Conservation (phyloP, 164 flowering plant species). For the Kingdonia uniflora region DNA sequence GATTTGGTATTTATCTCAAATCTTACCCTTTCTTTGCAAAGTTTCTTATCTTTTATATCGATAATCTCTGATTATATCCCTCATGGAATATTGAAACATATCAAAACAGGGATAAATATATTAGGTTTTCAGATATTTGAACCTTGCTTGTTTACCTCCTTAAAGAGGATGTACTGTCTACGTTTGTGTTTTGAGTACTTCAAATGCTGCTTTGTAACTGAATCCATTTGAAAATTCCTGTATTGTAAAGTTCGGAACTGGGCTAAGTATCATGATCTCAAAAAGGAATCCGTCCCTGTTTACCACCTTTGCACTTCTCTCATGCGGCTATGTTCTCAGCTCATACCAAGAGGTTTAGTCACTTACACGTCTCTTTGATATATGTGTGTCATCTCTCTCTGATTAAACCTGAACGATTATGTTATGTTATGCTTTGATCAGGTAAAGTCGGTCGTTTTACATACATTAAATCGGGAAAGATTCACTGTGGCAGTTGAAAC, state of each 20-base stretch:
- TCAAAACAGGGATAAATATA: too few species aligned
- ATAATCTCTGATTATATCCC: too few species aligned
- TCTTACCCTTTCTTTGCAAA: neutral
- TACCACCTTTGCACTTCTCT: slow-evolving; percentile 73
- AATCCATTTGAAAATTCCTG: slow-evolving; percentile 1
- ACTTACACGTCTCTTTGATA: neutral
- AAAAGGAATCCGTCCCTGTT: slow-evolving; percentile 82
- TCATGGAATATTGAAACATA: too few species aligned
- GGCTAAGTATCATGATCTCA: slow-evolving; percentile 79
- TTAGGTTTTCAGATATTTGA: too few species aligned
- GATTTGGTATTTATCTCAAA: slow-evolving; percentile 59
- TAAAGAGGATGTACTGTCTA: too few species aligned
- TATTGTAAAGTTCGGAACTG: slow-evolving; percentile 81
- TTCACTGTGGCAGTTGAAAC: slow-evolving; percentile 89
- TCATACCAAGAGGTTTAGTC: slow-evolving; percentile 77
- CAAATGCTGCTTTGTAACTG: too few species aligned
- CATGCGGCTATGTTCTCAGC: slow-evolving; percentile 90
- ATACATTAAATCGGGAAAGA: slow-evolving; percentile 81
- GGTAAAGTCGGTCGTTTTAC: slow-evolving; percentile 92
- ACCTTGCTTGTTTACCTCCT: too few species aligned
- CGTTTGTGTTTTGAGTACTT: too few species aligned
- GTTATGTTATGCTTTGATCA: slow-evolving; percentile 13
- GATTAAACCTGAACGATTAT: neutral
- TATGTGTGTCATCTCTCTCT: neutral
- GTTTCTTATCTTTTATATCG: neutral